Percentiles rank a stretch among this genome's conserved stretches.
phyloP scores from a whole-genome alignment of 2,329 filamentous ascomycete species.

The Pyrenophora teres region DNA sequence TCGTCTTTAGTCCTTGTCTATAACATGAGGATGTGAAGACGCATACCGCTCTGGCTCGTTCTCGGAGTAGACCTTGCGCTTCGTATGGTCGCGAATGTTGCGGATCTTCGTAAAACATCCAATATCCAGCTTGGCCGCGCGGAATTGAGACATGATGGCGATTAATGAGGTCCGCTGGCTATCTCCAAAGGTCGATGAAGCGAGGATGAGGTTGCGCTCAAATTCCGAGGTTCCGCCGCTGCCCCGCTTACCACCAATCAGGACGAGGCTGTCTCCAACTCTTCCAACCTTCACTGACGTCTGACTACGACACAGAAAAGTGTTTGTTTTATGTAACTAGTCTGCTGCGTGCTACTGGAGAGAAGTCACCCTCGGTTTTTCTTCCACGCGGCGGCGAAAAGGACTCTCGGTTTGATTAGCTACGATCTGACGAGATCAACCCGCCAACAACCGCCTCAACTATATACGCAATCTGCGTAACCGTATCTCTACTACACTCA shows the following conservation, averaged over 20 bases:
- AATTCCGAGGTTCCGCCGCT: conserved; percentile 17
- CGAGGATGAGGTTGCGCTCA: conserved; percentile 13
- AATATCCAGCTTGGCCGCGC: conserved; percentile 87
- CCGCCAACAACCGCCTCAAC: no score
- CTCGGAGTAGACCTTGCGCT: conserved; percentile 88
- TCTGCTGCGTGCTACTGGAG: no score
- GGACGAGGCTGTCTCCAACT: conserved; percentile 1
- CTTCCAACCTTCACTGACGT: background rate
- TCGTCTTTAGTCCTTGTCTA: conserved; percentile 1
- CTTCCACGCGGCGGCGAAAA: background rate
- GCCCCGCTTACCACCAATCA: conserved; percentile 15
- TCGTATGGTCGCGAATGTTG: conserved; percentile 91
- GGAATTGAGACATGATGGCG: conserved; percentile 68
- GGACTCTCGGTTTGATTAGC: no score
- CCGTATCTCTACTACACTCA: background rate
- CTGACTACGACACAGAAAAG: no score
- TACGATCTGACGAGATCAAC: no score
- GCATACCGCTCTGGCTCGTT: conserved; percentile 84
- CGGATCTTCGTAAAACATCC: conserved; percentile 85
- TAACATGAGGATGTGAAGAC: conserved; percentile 8
- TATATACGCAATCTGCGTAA: no score
- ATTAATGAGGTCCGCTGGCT: conserved; percentile 6
- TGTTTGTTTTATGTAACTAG: no score
- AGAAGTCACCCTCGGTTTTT: background rate
- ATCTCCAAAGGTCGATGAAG: conserved; percentile 2